Evolutionary conservation across 441 rosid species (phyloP).

Genomic region (Populus hybrid): DNA sequence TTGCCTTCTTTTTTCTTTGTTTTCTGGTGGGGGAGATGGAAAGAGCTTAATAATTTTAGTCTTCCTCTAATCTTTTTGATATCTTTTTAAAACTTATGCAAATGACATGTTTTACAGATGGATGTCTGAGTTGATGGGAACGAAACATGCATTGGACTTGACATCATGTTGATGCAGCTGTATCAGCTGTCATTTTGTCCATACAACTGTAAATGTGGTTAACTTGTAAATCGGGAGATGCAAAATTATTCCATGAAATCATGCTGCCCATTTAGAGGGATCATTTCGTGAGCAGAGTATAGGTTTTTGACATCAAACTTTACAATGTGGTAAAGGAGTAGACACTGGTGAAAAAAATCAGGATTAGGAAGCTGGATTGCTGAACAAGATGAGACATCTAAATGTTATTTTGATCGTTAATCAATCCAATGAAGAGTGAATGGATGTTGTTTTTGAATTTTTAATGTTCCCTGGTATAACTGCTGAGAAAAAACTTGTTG

Average conservation of each 20-base stretch:
- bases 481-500: too few species aligned
- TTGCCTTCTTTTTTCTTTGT: background rate
- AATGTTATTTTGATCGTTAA: background rate
- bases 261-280: slow-evolving; percentile 11
- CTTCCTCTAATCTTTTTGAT: background rate
- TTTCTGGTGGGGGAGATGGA: background rate
- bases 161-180: slow-evolving; percentile 15
- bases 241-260: slow-evolving; percentile 19
- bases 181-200: slow-evolving; percentile 17
- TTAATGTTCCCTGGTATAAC: background rate
- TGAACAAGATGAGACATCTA: background rate
- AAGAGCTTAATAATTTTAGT: too few species aligned
- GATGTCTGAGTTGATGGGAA: slow-evolving; percentile 6
- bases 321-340: slow-evolving; percentile 9
- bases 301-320: slow-evolving; percentile 19
- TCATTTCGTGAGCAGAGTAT: slow-evolving; percentile 13
- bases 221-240: slow-evolving; percentile 39
- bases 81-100: slow-evolving; percentile 29
- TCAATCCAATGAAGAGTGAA: slow-evolving; percentile 4
- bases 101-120: slow-evolving; percentile 16
- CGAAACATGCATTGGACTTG: slow-evolving; percentile 11
- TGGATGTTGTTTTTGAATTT: background rate
- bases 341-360: slow-evolving; percentile 12
- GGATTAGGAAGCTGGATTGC: background rate
- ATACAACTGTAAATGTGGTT: slow-evolving; percentile 32